Percentiles rank a stretch among this genome's conserved stretches.
phyloP scores from a whole-genome alignment of 1,139 yeast genomes.

The Geotrichum aggregatum region DNA sequence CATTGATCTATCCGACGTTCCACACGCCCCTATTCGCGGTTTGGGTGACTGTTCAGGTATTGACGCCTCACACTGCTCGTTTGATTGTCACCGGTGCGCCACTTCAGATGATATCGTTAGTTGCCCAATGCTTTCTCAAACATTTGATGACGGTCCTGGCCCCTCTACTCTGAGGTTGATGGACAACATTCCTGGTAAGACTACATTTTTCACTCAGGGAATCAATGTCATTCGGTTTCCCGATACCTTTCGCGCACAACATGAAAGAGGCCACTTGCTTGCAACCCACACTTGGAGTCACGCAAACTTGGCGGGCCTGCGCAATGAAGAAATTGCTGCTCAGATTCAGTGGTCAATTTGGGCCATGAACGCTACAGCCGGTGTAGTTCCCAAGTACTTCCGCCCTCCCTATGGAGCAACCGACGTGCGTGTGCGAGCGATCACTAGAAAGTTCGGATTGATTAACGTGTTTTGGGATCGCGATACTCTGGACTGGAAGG shows the following conservation, averaged over 20 bases:
- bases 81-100: constrained; percentile 79
- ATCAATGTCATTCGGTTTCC: constrained; percentile 74
- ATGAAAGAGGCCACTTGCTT: constrained; percentile 64
- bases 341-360: constrained; percentile 93
- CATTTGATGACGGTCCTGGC: constrained; percentile 95
- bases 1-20: constrained; percentile 56
- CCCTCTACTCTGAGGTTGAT: constrained; percentile 61
- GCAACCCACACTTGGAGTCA: constrained; percentile 96
- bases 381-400: constrained; percentile 87
- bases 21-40: constrained; percentile 45
- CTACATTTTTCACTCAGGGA: constrained; percentile 85
- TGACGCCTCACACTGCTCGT: constrained; percentile 59
- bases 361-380: constrained; percentile 95
- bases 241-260: constrained; percentile 58
- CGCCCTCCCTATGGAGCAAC: constrained; percentile 96
- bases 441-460: constrained; percentile 79
- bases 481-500: constrained; percentile 89
- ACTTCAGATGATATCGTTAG: constrained; percentile 73
- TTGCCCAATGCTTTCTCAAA: constrained; percentile 69
- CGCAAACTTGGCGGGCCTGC: constrained; percentile 68
- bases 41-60: constrained; percentile 58
- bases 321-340: constrained; percentile 78
- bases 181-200: constrained; percentile 47
- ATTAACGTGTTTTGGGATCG: constrained; percentile 87
- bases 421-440: constrained; percentile 77